Evolutionary conservation across 495 filamentous ascomycete species (phyloP), one percentile per base, ranked within the genome.

Genomic region (Massariosphaeria phaeospora): DNA sequence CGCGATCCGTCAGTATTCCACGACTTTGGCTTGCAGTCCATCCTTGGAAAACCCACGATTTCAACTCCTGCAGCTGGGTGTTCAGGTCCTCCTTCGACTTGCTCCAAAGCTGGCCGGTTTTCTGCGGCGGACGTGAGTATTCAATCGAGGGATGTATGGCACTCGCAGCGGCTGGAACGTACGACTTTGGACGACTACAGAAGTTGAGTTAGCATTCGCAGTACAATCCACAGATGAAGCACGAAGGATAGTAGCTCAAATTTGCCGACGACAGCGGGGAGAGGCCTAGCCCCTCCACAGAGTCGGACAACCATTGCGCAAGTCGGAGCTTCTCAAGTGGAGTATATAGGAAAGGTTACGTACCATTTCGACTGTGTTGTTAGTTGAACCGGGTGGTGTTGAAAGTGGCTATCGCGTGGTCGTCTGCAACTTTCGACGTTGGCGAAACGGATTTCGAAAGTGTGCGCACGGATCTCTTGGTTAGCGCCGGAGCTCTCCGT

Each of bases 51-150:
- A 53, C 59, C 23, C 41, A 62, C 59, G 55, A 43, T 50, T 66
- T 66, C 44, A 66, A 38, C 73, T 94, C 89, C 64, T 82, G 81
- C 65, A 96, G 80, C 75, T 96, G 90, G 80, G 91, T 90, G 71
- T 80, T 80, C 73, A 98, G 82, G 64, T 98, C 94, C 68, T 91
- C 86, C 84, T 96, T 96, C 84, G 79, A 87, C 89, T 99, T 99
- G 75, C 84, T 83, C 93, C 94, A 97, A 73, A 99, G 86, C 77
- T 84, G 80, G 77, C 79, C 82, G 72, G 90, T 82, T 82, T 95
- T 96, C 89, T 94, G 89, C 91, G 68, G 63, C 11, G 51, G 38
- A 29, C 41, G 59, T 63, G 29, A 63, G 59, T 55, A 40, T 27
- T 35, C 52, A 23, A 40, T 54, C 34, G 41, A 26, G 43, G 3